Evolutionary conservation across 345 rosid genomes (phyloP).

Genomic region (Clausena lansium): DNA sequence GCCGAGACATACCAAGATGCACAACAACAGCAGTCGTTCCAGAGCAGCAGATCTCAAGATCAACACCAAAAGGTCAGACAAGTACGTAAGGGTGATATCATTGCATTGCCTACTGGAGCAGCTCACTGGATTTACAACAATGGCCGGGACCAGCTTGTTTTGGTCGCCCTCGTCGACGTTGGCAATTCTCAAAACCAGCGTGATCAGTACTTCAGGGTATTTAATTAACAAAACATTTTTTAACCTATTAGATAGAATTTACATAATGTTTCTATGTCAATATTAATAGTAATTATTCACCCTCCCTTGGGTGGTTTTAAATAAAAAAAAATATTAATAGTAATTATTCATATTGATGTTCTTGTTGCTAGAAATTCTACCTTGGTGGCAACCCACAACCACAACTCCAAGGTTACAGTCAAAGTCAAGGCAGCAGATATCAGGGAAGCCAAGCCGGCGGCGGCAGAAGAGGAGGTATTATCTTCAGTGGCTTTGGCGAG

Average conservation of each 20-base stretch:
- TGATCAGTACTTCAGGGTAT: constrained; percentile 41
- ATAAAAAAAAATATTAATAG: background rate
- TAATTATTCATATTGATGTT: background rate
- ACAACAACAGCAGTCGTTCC: background rate
- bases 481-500: constrained; percentile 45
- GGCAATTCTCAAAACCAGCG: constrained; percentile 44
- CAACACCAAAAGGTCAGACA: constrained; percentile 36
- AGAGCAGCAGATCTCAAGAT: constrained; percentile 1
- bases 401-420: constrained; percentile 10
- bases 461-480: constrained; percentile 12
- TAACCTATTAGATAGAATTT: background rate
- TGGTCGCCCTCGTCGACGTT: constrained; percentile 33
- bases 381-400: constrained; percentile 47
- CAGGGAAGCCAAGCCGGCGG: constrained; percentile 3
- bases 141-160: constrained; percentile 32
- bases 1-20: constrained; percentile 40
- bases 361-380: constrained; percentile 39
- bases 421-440: background rate
- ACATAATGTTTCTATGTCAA: background rate
- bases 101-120: constrained; percentile 44
- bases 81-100: constrained; percentile 37
- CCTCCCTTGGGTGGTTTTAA: too few species aligned
- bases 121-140: constrained; percentile 49
- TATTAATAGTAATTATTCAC: background rate
- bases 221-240: background rate